Evolutionary conservation across 192 early-diverging fungal genomes (phyloP).

Genomic region (Coemansia sp.): DNA sequence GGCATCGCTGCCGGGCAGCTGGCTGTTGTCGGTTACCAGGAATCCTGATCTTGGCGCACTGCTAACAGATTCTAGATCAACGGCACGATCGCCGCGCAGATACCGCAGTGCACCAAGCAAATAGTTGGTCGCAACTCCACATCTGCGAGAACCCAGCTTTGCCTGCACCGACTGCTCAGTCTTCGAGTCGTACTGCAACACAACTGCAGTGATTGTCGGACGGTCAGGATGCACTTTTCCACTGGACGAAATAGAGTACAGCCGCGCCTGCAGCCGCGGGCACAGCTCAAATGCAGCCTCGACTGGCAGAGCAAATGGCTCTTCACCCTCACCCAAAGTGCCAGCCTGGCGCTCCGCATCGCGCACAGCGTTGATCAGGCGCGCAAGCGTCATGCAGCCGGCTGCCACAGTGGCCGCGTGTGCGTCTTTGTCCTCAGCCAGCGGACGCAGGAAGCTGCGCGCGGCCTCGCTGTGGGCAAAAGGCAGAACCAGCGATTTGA

Average conservation of each 20-base stretch:
- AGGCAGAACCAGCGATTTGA: slow-evolving; percentile 60
- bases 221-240: slow-evolving; percentile 71
- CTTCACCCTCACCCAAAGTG: slow-evolving; percentile 26
- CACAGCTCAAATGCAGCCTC: slow-evolving; percentile 80
- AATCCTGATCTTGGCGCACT: slow-evolving; percentile 12
- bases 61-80: slow-evolving; percentile 10
- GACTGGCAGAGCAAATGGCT: slow-evolving; percentile 67
- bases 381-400: slow-evolving; percentile 68
- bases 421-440: slow-evolving; percentile 70
- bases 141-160: slow-evolving; percentile 55
- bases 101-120: slow-evolving; percentile 68
- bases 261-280: slow-evolving; percentile 80
- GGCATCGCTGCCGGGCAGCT: slow-evolving; percentile 22
- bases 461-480: slow-evolving; percentile 61
- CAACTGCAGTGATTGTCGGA: slow-evolving; percentile 85
- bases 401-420: slow-evolving; percentile 62
- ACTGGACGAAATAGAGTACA: slow-evolving; percentile 97
- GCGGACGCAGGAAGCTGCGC: slow-evolving; percentile 51
- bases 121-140: slow-evolving; percentile 89
- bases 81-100: slow-evolving; percentile 29
- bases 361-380: slow-evolving; percentile 71
- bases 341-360: slow-evolving; percentile 36
- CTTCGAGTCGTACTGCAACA: slow-evolving; percentile 69
- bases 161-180: slow-evolving; percentile 10
- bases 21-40: slow-evolving; percentile 13